Percentiles rank a stretch among this genome's conserved stretches.
These are phyloP conservation scores for Leccinum angustisporum DNA, from an alignment of 1,284 basidiomycete genomes.

Conservation along the genomic window DNA sequence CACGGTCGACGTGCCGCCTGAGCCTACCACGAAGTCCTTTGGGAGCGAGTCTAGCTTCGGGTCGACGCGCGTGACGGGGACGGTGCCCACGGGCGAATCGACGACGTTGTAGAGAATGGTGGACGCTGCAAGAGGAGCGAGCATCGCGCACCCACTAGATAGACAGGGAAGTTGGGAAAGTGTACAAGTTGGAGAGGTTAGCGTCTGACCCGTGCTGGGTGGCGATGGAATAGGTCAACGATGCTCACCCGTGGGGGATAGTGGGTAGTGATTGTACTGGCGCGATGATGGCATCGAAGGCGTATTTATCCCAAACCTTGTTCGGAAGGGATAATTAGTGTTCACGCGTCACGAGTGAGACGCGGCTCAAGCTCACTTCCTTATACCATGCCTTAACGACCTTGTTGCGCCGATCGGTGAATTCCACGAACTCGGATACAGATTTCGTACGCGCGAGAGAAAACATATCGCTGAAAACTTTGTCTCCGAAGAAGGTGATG, in stretches of 20 bases:
- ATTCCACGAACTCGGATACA: slow-evolving; percentile 55
- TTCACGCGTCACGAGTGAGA: background rate
- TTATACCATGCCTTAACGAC: slow-evolving; percentile 55
- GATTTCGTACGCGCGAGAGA: slow-evolving; percentile 49
- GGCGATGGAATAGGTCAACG: background rate
- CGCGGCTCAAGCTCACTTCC: slow-evolving; percentile 41
- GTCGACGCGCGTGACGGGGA: slow-evolving; percentile 84
- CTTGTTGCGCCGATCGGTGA: slow-evolving; percentile 50
- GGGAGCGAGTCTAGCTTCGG: slow-evolving; percentile 58
- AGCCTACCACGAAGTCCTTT: slow-evolving; percentile 53
- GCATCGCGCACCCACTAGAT: slow-evolving; percentile 49
- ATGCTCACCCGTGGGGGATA: slow-evolving; percentile 63
- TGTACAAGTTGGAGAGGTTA: background rate
- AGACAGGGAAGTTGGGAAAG: background rate
- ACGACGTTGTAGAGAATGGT: slow-evolving; percentile 73
- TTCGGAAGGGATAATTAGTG: background rate
- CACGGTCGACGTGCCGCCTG: slow-evolving; percentile 49
- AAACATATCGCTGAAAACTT: slow-evolving; percentile 49
- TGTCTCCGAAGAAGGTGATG: slow-evolving; percentile 53
- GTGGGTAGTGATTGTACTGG: slow-evolving; percentile 75
- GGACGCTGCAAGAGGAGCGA: slow-evolving; percentile 50
- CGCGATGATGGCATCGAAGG: slow-evolving; percentile 75
- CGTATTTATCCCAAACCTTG: slow-evolving; percentile 66
- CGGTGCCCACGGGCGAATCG: slow-evolving; percentile 72
- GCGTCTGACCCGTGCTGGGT: background rate